Evolutionary conservation across 1,284 basidiomycete species (phyloP), one percentile per base, ranked within the genome.

Genomic region (Inonotus obliquus): DNA sequence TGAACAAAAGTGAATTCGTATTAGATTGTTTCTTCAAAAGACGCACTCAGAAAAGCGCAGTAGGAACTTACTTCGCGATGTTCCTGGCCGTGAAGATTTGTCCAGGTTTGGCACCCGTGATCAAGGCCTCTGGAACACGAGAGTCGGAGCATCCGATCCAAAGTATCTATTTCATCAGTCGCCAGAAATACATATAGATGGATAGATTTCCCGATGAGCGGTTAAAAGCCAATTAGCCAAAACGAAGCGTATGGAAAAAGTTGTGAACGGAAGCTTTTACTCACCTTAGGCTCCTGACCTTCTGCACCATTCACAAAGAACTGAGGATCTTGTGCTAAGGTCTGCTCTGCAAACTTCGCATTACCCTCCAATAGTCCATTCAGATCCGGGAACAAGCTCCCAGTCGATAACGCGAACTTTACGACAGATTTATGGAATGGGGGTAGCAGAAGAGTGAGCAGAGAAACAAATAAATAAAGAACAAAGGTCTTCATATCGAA

Each of bases 121-220:
- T 69, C 37, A 79, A 76, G 1, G 72, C 73, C 62, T 77, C 80
- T 6, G 77, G 77, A 1, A 81, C 74, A 27, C 81, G 73, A 2
- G 79, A 80, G 67, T 82, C 81, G 11, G 77, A 74, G 67, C 81
- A 82, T 7, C 81, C 83, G 54, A 86, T 72, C 84, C 84, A 86
- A 57, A 85, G 75, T 37, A 78, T 65, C 73, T 81, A 4, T 54
- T 13, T n/a, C 23, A 25, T 19, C 23, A 7, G 27, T 25, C 25
- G 39, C 25, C 29, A 13, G 27, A 41, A n/a, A n/a, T n/a, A n/a
- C n/a, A n/a, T n/a, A n/a, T n/a, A n/a, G n/a, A n/a, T n/a, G n/a
- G n/a, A n/a, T n/a, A n/a, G n/a, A n/a, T n/a, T n/a, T n/a, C n/a
- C n/a, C n/a, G n/a, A n/a, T n/a, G n/a, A n/a, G n/a, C n/a, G n/a